phyloP scores from a whole-genome alignment of 768 basidiomycete species.

The Dentipellis sp. region DNA sequence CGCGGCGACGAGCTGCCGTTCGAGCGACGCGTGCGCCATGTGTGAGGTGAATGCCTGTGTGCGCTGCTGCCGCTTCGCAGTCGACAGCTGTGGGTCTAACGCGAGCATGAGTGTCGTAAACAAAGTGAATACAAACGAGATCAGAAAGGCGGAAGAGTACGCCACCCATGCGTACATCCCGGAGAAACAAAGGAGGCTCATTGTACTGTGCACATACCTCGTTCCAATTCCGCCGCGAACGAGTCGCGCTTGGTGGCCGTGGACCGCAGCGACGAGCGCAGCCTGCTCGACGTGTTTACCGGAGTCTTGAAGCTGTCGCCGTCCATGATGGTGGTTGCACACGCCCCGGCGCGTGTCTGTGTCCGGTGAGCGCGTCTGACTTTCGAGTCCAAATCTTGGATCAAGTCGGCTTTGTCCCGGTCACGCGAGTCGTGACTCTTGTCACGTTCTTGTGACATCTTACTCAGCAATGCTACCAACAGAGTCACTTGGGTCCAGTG shows the following conservation, averaged over 20 bases:
- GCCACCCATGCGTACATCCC: neutral
- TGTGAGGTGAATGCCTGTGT: slow-evolving; percentile 51
- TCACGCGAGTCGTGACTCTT: neutral
- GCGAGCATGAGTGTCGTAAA: neutral
- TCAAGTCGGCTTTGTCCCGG: neutral
- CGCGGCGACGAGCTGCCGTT: slow-evolving; percentile 55
- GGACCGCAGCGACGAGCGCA: slow-evolving; percentile 15
- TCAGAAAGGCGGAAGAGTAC: neutral
- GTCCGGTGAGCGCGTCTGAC: neutral
- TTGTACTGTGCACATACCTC: slow-evolving; percentile 29
- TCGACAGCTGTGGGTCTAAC: slow-evolving; percentile 55
- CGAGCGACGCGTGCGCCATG: slow-evolving; percentile 52
- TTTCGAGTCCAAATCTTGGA: too few species aligned
- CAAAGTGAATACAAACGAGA: too few species aligned
- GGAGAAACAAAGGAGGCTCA: neutral
- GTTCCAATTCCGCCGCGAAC: slow-evolving; percentile 56
- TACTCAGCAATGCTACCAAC: too few species aligned
- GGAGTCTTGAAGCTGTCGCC: slow-evolving; percentile 3
- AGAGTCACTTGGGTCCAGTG: too few species aligned
- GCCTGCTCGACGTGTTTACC: neutral
- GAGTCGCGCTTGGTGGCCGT: slow-evolving; percentile 52
- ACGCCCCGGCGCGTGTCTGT: neutral
- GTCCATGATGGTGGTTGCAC: neutral
- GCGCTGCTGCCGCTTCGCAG: slow-evolving; percentile 62
- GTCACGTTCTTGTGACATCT: neutral